Evolutionary conservation across 1,284 basidiomycete genomes (phyloP).

Genomic region (Boletellus deceptivus): DNA sequence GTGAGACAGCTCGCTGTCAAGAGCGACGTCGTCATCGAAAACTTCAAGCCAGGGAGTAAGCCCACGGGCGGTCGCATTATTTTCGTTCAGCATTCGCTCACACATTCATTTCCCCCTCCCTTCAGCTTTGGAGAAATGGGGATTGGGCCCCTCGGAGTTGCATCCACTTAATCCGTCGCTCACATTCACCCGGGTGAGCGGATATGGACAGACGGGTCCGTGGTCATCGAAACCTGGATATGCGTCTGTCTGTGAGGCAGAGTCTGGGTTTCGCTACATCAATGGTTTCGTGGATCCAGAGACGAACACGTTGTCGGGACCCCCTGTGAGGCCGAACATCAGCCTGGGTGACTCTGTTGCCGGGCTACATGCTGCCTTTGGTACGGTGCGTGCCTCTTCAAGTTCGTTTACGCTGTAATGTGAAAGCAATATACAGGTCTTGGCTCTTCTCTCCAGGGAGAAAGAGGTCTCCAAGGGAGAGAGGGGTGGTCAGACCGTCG

Average conservation of each 20-base stretch:
- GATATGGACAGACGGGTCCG: slow-evolving; percentile 71
- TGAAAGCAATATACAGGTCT: slow-evolving; percentile 43
- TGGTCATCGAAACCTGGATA: slow-evolving; percentile 68
- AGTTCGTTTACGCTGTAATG: neutral
- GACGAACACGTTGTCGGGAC: slow-evolving; percentile 52
- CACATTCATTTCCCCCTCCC: neutral
- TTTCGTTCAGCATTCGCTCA: slow-evolving; percentile 5
- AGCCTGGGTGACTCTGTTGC: slow-evolving; percentile 70
- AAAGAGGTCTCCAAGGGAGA: slow-evolving; percentile 38
- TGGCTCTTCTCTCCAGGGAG: slow-evolving; percentile 65
- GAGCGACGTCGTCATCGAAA: slow-evolving; percentile 66
- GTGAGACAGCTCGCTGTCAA: slow-evolving; percentile 59
- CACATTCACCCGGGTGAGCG: slow-evolving; percentile 71
- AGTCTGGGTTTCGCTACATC: slow-evolving; percentile 70
- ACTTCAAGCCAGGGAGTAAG: slow-evolving; percentile 73
- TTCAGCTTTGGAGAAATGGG: slow-evolving; percentile 64
- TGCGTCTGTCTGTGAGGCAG: slow-evolving; percentile 71
- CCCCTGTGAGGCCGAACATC: slow-evolving; percentile 68
- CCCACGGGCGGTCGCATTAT: no score
- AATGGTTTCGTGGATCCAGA: slow-evolving; percentile 59
- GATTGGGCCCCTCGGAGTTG: slow-evolving; percentile 54
- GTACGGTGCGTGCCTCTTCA: slow-evolving; percentile 46
- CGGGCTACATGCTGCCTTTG: slow-evolving; percentile 69
- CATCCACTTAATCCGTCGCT: slow-evolving; percentile 59
- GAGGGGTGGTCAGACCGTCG: slow-evolving; percentile 55